These are phyloP conservation scores for Colletotrichum acutatum DNA, from an alignment of 2,329 filamentous ascomycete genomes.

Conservation along the genomic window DNA sequence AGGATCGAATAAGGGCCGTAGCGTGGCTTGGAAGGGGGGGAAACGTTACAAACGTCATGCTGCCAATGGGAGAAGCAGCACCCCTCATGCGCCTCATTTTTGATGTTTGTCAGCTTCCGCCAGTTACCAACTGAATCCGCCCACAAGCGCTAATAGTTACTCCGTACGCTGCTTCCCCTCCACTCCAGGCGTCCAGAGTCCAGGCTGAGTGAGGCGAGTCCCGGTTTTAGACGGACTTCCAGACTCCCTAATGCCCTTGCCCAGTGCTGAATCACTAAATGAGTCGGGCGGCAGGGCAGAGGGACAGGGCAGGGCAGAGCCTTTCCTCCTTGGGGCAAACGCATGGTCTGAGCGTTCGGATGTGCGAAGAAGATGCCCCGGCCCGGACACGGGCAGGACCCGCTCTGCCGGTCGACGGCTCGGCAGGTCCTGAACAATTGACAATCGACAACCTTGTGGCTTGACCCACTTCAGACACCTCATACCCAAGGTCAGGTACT, in stretches of 20 bases:
- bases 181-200: background rate
- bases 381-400: conserved; percentile 11
- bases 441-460: background rate
- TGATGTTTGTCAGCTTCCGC: conserved; percentile 10
- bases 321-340: conserved; percentile 16
- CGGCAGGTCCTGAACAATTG: conserved; percentile 1
- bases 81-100: background rate
- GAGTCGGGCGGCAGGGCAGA: too few relatives aligned
- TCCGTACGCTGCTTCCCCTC: background rate
- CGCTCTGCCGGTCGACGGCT: conserved; percentile 10
- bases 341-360: conserved; percentile 30
- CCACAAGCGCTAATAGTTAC: background rate
- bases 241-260: background rate
- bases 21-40: background rate
- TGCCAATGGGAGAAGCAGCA: background rate
- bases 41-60: conserved; percentile 12
- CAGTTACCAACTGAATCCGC: too few relatives aligned
- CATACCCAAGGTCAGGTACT: too few relatives aligned
- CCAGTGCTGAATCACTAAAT: background rate
- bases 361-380: background rate
- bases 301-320: background rate
- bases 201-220: background rate
- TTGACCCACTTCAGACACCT: conserved; percentile 13
- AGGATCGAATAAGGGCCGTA: background rate
- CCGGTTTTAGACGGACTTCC: too few relatives aligned